Percentiles rank a stretch among this genome's conserved stretches.
phyloP scores from a whole-genome alignment of 352 stramenopile genomes.

The Globisporangium nagaii region DNA sequence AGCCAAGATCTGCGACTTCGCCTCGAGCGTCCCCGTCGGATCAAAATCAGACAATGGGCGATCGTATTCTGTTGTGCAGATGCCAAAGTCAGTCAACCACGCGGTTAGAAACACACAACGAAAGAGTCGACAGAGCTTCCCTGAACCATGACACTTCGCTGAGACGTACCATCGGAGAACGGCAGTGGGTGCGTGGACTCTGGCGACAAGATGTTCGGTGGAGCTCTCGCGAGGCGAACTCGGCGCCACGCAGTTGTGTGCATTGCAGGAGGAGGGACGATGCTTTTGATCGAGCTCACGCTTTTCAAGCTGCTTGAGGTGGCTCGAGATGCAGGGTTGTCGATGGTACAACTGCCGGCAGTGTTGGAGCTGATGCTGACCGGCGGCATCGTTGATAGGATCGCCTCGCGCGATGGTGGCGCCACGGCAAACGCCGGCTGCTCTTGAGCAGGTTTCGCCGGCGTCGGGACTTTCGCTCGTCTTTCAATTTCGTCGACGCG shows the following conservation, averaged over 20 bases:
- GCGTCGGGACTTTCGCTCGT: not conserved
- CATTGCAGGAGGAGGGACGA: conserved; percentile 8
- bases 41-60: conserved; percentile 37
- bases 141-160: not conserved
- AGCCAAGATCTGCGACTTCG: conserved; percentile 16
- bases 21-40: conserved; percentile 19
- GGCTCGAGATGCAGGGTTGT: not conserved
- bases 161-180: conserved; percentile 6
- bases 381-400: not conserved
- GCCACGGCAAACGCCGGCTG: not conserved
- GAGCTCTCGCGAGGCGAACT: conserved; percentile 12
- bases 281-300: not conserved
- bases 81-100: not conserved
- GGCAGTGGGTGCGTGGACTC: conserved; percentile 4
- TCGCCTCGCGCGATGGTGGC: conserved; percentile 4
- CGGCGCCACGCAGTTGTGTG: conserved; percentile 24
- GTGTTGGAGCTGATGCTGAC: conserved; percentile 4
- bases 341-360: not conserved
- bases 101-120: no score
- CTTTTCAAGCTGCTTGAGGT: not conserved
- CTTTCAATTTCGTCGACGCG: conserved; percentile 13
- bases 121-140: no score
- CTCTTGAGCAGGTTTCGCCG: not conserved
- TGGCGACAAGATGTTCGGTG: conserved; percentile 19
- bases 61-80: conserved; percentile 22